These are phyloP conservation scores for Pleurotus eryngii DNA, from an alignment of 768 basidiomycete species.

Conservation along the genomic window DNA sequence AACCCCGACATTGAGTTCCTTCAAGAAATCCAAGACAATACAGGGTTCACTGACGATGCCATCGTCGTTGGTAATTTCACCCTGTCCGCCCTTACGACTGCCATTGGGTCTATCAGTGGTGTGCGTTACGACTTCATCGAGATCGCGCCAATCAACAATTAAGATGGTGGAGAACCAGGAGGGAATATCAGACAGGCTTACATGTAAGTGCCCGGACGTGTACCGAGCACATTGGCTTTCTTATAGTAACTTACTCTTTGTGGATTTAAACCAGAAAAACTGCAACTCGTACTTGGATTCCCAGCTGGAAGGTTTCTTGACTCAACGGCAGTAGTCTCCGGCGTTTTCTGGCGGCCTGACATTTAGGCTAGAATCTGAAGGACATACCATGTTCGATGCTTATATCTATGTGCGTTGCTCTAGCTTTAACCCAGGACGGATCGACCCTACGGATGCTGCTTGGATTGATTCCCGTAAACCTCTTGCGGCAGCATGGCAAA, in stretches of 20 bases:
- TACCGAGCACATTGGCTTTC: neutral
- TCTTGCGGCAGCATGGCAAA: slow-evolving; percentile 54
- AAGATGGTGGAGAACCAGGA: slow-evolving; percentile 60
- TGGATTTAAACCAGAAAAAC: slow-evolving; percentile 47
- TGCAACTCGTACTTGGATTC: slow-evolving; percentile 42
- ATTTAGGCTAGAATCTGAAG: slow-evolving; percentile 34
- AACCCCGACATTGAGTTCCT: slow-evolving; percentile 48
- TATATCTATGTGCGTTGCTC: neutral
- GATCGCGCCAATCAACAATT: slow-evolving; percentile 47
- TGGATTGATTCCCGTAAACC: slow-evolving; percentile 61
- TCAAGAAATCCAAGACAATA: neutral
- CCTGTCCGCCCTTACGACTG: slow-evolving; percentile 32
- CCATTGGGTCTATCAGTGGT: slow-evolving; percentile 39
- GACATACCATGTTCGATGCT: neutral
- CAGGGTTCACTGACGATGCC: neutral
- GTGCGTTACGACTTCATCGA: slow-evolving; percentile 46
- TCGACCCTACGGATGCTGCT: slow-evolving; percentile 51
- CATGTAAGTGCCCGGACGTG: slow-evolving; percentile 30
- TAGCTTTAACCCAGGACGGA: slow-evolving; percentile 61
- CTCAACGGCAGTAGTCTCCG: slow-evolving; percentile 28
- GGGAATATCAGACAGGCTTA: slow-evolving; percentile 63
- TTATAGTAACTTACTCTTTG: neutral
- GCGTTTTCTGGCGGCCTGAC: slow-evolving; percentile 24
- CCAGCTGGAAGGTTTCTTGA: slow-evolving; percentile 47
- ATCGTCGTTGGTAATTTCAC: neutral